Conservation (phyloP, 352 stramenopile genomes). For the Phytophthora meadii region DNA sequence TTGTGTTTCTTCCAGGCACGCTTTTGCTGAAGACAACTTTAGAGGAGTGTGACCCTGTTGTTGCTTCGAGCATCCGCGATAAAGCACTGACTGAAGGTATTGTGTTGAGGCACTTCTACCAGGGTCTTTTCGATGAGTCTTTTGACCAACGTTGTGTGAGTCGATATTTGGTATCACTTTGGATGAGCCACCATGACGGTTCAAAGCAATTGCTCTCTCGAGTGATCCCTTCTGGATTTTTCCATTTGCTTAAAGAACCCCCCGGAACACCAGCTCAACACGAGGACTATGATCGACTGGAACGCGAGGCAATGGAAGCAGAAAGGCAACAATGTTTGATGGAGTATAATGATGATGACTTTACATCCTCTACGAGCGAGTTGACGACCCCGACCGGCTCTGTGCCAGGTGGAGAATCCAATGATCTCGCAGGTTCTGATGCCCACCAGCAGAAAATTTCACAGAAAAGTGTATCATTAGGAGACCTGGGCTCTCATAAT, state of each 20-base stretch:
- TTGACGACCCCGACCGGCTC: slow-evolving; percentile 29
- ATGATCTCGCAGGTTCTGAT: slow-evolving; percentile 18
- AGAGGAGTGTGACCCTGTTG: slow-evolving; percentile 84
- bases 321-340: slow-evolving; percentile 45
- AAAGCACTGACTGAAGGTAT: slow-evolving; percentile 93
- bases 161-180: slow-evolving; percentile 95
- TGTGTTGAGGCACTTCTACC: slow-evolving; percentile 93
- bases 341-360: slow-evolving; percentile 42
- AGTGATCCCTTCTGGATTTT: slow-evolving; percentile 92
- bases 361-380: slow-evolving; percentile 47
- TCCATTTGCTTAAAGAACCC: slow-evolving; percentile 89
- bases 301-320: slow-evolving; percentile 63
- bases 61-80: slow-evolving; percentile 89
- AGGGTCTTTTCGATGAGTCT: slow-evolving; percentile 93
- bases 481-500: slow-evolving; percentile 16
- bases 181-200: slow-evolving; percentile 91
- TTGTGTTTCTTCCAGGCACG: slow-evolving; percentile 56
- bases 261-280: slow-evolving; percentile 77
- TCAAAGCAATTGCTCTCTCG: slow-evolving; percentile 91
- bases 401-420: slow-evolving; percentile 9
- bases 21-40: slow-evolving; percentile 93
- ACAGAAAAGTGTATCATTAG: slow-evolving; percentile 26
- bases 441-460: slow-evolving; percentile 20
- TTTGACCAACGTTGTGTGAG: slow-evolving; percentile 94
- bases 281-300: slow-evolving; percentile 88